Base-by-base conservation (phyloP, 352 stramenopile genomes). In the Pythium brassicae region DNA sequence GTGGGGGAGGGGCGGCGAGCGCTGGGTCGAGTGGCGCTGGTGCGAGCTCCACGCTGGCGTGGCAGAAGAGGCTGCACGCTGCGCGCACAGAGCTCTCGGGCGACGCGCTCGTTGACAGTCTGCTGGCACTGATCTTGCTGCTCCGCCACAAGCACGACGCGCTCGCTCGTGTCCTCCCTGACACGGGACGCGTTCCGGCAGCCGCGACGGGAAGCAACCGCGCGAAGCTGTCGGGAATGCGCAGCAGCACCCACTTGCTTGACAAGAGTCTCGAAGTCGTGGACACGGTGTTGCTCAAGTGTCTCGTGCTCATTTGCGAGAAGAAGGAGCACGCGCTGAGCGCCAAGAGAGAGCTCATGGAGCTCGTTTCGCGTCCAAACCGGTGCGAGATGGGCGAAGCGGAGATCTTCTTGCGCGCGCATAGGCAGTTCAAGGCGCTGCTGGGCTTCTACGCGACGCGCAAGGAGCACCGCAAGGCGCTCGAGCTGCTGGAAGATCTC, bases 241-340 rank as follows among this genome's bases (percentile, higher is more conserved):
- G 17, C 42, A 39, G 26, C 19, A 51, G 20, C 15, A 42, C n/a
- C 1, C 29, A 50, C 27, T 15, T 39, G 17, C 14, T 10, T 9
- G 26, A 27, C n/a, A 54, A 57, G 12, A 59, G 58, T 19, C 48
- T 87, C 25, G 73, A 85, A 37, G 47, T 92, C 14, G 74, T 91
- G 25, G 84, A 94, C 55, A 92, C 84, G 2, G 86, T 94, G 44
- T 56, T 92, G 2, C 65, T 94, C 29, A 94, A 94, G 63, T 86
- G 78, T 50, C 69, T 91, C n/a, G 82, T 89, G 19, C 57, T 92
- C 23, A 69, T 89, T 32, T 63, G 71, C 14, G 73, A 88, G 56
- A 74, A 78, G 26, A 32, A 45, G 4, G 56, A 76, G 50, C 69
- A 84, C 53, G 53, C 56, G 47, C 42, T 65, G 20, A 53, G 57